Evolutionary conservation across 768 basidiomycete species (phyloP).

Genomic region (Dentipellis sp.): DNA sequence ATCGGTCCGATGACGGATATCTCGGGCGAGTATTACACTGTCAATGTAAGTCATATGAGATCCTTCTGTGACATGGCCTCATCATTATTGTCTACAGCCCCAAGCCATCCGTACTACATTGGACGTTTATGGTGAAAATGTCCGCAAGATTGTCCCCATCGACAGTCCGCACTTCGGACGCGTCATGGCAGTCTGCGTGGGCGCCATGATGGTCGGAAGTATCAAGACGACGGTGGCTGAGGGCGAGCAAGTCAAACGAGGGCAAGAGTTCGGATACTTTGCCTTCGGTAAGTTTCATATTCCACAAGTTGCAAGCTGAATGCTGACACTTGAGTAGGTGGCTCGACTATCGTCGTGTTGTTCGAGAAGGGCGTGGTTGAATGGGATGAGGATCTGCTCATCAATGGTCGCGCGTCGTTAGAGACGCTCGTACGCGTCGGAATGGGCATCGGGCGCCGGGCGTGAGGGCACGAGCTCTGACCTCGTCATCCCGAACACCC

Average conservation of each 20-base stretch:
- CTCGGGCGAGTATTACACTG: slow-evolving; percentile 91
- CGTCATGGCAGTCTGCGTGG: slow-evolving; percentile 87
- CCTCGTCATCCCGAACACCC: too few relatives aligned
- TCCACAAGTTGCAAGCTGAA: not conserved
- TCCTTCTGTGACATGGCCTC: not conserved
- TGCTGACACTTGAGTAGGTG: slow-evolving; percentile 38
- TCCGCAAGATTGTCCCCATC: slow-evolving; percentile 85
- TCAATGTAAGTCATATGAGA: slow-evolving; percentile 49
- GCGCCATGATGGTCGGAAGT: slow-evolving; percentile 93
- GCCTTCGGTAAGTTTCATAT: slow-evolving; percentile 65
- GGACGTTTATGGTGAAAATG: slow-evolving; percentile 94
- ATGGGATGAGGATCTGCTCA: slow-evolving; percentile 87
- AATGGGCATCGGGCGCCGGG: slow-evolving; percentile 62
- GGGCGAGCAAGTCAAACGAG: slow-evolving; percentile 70
- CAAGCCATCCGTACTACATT: slow-evolving; percentile 87
- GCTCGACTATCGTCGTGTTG: slow-evolving; percentile 84
- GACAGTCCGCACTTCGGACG: slow-evolving; percentile 83
- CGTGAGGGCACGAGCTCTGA: too few relatives aligned
- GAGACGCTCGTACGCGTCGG: slow-evolving; percentile 87
- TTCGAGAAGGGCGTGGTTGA: slow-evolving; percentile 79
- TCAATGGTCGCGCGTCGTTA: slow-evolving; percentile 79
- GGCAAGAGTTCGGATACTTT: slow-evolving; percentile 91
- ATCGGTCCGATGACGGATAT: slow-evolving; percentile 81
- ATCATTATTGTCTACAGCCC: slow-evolving; percentile 36
- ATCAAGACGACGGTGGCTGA: slow-evolving; percentile 84